Evolutionary conservation across 805 yeast genomes (phyloP), one percentile per base, ranked within the genome.

Genomic region (Ogataea polymorpha): DNA sequence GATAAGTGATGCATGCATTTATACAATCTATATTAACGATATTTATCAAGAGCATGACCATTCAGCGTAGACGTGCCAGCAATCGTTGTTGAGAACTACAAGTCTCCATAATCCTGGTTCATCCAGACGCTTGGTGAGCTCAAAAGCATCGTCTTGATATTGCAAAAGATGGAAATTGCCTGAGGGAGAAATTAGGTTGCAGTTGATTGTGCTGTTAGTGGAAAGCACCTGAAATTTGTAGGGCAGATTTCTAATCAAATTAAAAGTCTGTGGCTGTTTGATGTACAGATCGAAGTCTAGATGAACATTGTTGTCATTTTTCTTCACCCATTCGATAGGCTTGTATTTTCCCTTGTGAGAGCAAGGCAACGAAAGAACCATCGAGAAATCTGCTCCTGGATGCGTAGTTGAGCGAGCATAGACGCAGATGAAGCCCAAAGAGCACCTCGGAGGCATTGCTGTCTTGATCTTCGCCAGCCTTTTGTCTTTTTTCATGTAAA

Each of bases 51-150:
- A 20, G 33, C 38, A 42, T 25, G 69, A 68, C 99, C 99, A 91
- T 62, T 89, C 96, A 11, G 95, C 89, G 64, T 86, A 88, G 3
- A 86, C 87, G 54, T 88, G 83, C 87, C 96, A 86, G 39, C 88
- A 81, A 29, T 80, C 76, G 48, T 87, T 91, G 8, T 87, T 82
- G 28, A 84, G 76, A 0, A 87, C 87, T 34, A 90, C 72, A 2
- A 88, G 91, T 42, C 90, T 74, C 87, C 96, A 93, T 13, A 73
- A 59, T 2, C 99, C 99, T 1, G 65, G 59, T 57, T 90, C 96
- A 46, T 72, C 74, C 42, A 87, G 70, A 43, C 75, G 74, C 17
- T 84, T 66, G 30, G 72, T 68, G n/a, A 75, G 58, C 45, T 75
- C 82, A 79, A 82, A 86, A 0, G 71, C 59, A 1, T 64, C 59